Evolutionary conservation across 1,284 basidiomycete genomes (phyloP).

Genomic region (Sparassis latifolia): DNA sequence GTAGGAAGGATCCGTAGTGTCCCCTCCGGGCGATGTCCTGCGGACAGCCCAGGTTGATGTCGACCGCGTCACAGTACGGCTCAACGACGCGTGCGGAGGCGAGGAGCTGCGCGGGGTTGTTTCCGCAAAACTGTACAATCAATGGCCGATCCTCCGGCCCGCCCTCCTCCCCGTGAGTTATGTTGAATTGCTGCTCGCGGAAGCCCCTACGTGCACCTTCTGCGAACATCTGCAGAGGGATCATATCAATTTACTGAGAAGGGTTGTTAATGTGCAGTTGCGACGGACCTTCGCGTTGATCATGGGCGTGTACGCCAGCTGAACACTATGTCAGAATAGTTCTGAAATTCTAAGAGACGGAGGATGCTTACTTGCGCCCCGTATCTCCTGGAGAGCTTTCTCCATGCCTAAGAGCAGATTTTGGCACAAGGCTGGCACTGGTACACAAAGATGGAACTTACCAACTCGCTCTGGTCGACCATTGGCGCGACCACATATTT

Average conservation of each 20-base stretch:
- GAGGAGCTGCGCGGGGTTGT: constrained; percentile 78
- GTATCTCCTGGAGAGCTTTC: constrained; percentile 82
- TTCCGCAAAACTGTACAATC: constrained; percentile 92
- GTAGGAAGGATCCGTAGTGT: constrained; percentile 85
- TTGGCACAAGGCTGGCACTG: neutral
- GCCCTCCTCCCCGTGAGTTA: constrained; percentile 63
- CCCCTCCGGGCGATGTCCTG: constrained; percentile 92
- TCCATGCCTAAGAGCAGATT: constrained; percentile 64
- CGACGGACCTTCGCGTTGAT: constrained; percentile 81
- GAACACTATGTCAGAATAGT: neutral
- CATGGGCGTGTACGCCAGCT: constrained; percentile 95
- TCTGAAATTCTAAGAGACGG: neutral
- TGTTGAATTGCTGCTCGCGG: constrained; percentile 65
- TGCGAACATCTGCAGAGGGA: constrained; percentile 52
- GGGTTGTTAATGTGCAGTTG: neutral
- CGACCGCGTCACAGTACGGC: constrained; percentile 82
- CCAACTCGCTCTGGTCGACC: constrained; percentile 96
- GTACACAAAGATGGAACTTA: constrained; percentile 32
- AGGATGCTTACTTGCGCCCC: constrained; percentile 58
- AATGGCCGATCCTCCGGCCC: constrained; percentile 72
- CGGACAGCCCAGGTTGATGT: constrained; percentile 94
- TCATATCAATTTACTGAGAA: neutral
- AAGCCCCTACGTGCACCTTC: constrained; percentile 47
- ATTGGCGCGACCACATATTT: constrained; percentile 92
- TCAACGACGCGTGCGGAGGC: constrained; percentile 71